Conservation (phyloP, 495 filamentous ascomycete species). For the Lasiosphaeria ovina region DNA sequence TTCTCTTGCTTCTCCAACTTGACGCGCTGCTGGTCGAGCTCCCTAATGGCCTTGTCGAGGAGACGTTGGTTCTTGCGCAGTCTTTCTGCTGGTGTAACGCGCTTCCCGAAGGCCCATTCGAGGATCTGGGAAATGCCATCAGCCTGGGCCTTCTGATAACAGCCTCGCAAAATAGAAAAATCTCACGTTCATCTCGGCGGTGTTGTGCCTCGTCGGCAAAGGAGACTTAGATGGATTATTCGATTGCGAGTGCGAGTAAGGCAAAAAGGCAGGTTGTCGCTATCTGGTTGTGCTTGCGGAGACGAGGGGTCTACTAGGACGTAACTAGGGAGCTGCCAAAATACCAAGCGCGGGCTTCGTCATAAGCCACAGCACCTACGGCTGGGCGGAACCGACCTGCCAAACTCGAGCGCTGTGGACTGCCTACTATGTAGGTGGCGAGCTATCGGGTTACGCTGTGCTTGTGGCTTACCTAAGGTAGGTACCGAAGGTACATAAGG, state of each 20-base stretch:
- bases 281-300: too few relatives aligned
- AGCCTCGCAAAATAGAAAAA: background rate
- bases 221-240: background rate
- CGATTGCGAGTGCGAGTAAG: background rate
- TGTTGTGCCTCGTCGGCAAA: background rate
- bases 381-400: too few relatives aligned
- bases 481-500: too few relatives aligned
- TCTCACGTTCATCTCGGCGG: constrained; percentile 35
- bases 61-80: constrained; percentile 95
- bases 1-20: constrained; percentile 99
- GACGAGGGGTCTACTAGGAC: too few relatives aligned
- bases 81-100: constrained; percentile 95
- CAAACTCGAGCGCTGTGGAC: too few relatives aligned
- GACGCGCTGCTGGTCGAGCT: constrained; percentile 86
- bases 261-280: background rate
- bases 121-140: constrained; percentile 61
- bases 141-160: constrained; percentile 10
- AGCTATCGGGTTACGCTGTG: too few relatives aligned
- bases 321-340: too few relatives aligned
- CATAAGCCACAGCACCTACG: too few relatives aligned
- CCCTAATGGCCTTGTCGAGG: constrained; percentile 93
- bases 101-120: constrained; percentile 98
- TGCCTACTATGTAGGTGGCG: too few relatives aligned
- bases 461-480: too few relatives aligned
- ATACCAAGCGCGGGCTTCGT: too few relatives aligned